These are phyloP conservation scores for Leccinum uliginosum DNA, from an alignment of 768 basidiomycete species.

Conservation along the genomic window DNA sequence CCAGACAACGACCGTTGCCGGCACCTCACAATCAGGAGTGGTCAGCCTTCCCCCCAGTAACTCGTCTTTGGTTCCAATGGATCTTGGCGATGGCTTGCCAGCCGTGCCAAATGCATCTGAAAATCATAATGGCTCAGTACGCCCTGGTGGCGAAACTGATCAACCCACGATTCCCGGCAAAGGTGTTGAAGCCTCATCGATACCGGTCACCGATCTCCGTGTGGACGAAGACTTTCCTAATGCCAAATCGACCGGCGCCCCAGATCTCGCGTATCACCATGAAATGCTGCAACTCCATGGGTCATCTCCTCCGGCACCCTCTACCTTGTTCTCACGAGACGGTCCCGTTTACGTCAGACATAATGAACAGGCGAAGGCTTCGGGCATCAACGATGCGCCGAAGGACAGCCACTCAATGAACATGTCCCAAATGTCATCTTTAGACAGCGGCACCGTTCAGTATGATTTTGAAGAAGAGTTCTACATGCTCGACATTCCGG, in stretches of 20 bases:
- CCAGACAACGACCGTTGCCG: neutral
- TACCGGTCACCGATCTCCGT: neutral
- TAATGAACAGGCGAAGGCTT: neutral
- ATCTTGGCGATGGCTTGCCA: neutral
- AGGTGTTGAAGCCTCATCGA: neutral
- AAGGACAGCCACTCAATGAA: neutral
- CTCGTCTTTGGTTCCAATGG: neutral
- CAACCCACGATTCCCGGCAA: neutral
- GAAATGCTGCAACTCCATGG: neutral
- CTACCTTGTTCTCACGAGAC: neutral
- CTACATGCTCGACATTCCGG: conserved; percentile 32
- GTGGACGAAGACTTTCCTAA: neutral
- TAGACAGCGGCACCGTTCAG: neutral
- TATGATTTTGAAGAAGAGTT: conserved; percentile 23
- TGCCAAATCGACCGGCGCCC: neutral
- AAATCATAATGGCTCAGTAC: neutral
- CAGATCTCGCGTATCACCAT: neutral
- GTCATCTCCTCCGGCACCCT: neutral
- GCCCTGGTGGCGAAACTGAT: neutral
- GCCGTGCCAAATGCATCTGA: neutral
- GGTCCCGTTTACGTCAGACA: neutral
- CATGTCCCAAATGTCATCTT: neutral
- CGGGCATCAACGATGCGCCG: neutral
- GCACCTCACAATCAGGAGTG: conserved; percentile 1
- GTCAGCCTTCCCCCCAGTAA: neutral